phyloP scores from a whole-genome alignment of 352 stramenopile species.

The Globisporangium splendens region DNA sequence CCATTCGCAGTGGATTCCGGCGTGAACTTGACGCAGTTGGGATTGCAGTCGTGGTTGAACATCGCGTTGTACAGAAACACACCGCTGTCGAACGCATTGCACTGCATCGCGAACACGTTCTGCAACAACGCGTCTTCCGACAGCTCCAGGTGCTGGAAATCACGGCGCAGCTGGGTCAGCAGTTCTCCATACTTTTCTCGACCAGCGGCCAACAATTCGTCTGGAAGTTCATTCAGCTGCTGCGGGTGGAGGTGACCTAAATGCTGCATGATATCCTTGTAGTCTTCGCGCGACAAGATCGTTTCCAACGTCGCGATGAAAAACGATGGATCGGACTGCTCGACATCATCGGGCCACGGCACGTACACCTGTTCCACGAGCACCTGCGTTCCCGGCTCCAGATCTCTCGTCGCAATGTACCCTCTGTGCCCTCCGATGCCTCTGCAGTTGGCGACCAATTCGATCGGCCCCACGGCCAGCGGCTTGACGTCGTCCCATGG shows the following conservation, averaged over 20 bases:
- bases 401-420: conserved; percentile 77
- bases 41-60: conserved; percentile 94
- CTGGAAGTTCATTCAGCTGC: conserved; percentile 65
- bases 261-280: conserved; percentile 63
- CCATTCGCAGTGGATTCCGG: conserved; percentile 39
- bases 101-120: conserved; percentile 89
- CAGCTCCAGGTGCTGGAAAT: conserved; percentile 47
- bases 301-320: conserved; percentile 87
- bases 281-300: conserved; percentile 72
- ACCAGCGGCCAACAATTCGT: conserved; percentile 45
- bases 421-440: conserved; percentile 80
- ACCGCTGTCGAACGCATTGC: conserved; percentile 93
- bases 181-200: conserved; percentile 53
- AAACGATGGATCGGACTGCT: conserved; percentile 72
- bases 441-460: conserved; percentile 49
- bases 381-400: conserved; percentile 86
- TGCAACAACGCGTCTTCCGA: conserved; percentile 78
- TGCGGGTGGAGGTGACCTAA: conserved; percentile 86
- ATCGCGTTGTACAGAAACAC: conserved; percentile 93
- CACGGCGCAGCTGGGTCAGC: conserved; percentile 45
- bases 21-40: conserved; percentile 94
- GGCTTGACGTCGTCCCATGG: conserved; percentile 80
- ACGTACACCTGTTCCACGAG: conserved; percentile 89
- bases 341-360: conserved; percentile 85
- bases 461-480: conserved; percentile 78